These are phyloP conservation scores for Pelargonium cotyledonis DNA, from an alignment of 441 rosid species.

Conservation along the genomic window DNA sequence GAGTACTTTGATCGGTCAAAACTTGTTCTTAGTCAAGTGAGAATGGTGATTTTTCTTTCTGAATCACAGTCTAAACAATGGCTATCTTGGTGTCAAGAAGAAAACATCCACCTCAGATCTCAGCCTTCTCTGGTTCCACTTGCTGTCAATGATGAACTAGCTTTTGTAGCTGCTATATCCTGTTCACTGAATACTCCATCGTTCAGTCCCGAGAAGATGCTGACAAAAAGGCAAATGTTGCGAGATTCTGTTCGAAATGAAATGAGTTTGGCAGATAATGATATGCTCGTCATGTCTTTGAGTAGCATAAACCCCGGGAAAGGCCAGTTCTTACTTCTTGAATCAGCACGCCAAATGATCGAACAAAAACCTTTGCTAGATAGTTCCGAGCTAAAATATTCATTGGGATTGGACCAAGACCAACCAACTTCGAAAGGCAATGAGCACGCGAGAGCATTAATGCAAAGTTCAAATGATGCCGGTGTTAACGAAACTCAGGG, in stretches of 20 bases:
- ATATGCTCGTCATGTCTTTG: conserved; percentile 82
- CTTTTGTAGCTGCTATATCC: conserved; percentile 75
- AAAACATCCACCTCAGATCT: conserved; percentile 71
- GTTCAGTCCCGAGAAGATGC: conserved; percentile 53
- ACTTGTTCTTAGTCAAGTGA: conserved; percentile 68
- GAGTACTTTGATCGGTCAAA: conserved; percentile 89
- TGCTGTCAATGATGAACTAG: conserved; percentile 86
- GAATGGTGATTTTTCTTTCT: conserved; percentile 72
- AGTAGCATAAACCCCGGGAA: conserved; percentile 91
- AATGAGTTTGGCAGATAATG: conserved; percentile 63
- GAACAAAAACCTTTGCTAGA: conserved; percentile 31
- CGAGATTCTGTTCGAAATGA: conserved; percentile 66
- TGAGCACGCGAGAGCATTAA: conserved; percentile 62
- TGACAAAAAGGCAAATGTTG: conserved; percentile 45
- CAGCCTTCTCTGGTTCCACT: conserved; percentile 73
- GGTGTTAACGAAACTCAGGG: conserved; percentile 26
- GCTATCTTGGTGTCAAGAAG: conserved; percentile 89
- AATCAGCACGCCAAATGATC: conserved; percentile 45
- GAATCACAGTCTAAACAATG: conserved; percentile 81
- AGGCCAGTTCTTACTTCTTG: conserved; percentile 86
- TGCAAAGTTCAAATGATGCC: conserved; percentile 32
- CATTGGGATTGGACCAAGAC: conserved; percentile 25
- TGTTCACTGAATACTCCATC: conserved; percentile 68
- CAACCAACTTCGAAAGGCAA: conserved; percentile 33
- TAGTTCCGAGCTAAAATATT: conserved; percentile 31